Base-by-base conservation (phyloP, 2,329 filamentous ascomycete genomes). In the Sporothrix dimorphospora region DNA sequence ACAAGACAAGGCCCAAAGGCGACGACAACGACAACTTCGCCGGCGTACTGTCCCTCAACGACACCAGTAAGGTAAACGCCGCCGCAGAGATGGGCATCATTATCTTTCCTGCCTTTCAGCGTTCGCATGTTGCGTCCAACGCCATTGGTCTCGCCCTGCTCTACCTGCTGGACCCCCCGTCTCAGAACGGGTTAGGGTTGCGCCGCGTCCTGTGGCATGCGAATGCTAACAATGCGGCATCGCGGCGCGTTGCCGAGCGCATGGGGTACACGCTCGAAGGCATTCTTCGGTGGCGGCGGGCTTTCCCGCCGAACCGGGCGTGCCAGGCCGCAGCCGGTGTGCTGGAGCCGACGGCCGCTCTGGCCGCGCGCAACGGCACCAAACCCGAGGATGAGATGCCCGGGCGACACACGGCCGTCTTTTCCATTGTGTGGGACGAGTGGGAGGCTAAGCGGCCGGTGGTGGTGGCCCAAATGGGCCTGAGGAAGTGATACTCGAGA, bases 381-480 rank as follows among this genome's bases (percentile, higher is more conserved):
- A 40, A 14, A 7, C 38, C 38, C 2, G 24, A 47, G 3, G 63
- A 67, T 12, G 73, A 74, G 51, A 16, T 38, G 9, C 68, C 34
- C 1, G 73, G 73, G 16, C 61, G 69, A 19, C 71, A 74, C 51
- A 70, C 65, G n/a, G 71, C 73, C 19, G 9, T 61, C 12, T 73
- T 47, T 30, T 69, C 73, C 1, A 59, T 74, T 19, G 73, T 73
- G 12, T 74, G 73, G 73, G 73, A 74, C 47, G 71, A 73, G 55
- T 74, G 73, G 73, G 73, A 74, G 4, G 49, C 6, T 11, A 73
- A 73, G 40, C 72, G 72, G 16, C 51, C 69, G 7, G 9, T 16
- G 9, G 69, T 73, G 4, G 2, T 69, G 16, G 69, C 49, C 7
- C 40, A 66, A 42, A 73, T 73, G 72, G 65, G 19, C n/a, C n/a